These are phyloP conservation scores for Paecilomyces sp. DNA, from an alignment of 2,329 filamentous ascomycete genomes.

Conservation along the genomic window DNA sequence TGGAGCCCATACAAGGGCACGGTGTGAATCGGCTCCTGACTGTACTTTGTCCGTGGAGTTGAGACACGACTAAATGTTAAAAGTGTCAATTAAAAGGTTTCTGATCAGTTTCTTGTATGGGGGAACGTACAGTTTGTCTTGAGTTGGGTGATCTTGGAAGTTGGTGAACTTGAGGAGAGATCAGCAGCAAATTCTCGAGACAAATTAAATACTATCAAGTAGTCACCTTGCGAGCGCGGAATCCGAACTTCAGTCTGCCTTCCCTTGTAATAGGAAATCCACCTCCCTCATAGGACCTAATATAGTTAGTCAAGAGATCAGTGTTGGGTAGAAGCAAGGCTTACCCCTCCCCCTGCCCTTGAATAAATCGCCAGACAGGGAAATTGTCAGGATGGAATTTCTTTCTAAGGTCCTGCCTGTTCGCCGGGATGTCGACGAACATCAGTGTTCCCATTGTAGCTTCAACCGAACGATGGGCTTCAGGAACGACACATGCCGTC, in stretches of 20 bases:
- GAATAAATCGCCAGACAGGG: constrained; percentile 16
- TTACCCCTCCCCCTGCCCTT: no score
- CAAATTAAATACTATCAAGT: no score
- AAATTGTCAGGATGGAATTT: constrained; percentile 27
- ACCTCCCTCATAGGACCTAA: constrained; percentile 13
- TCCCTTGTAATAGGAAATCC: constrained; percentile 16
- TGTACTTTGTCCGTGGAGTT: constrained; percentile 16
- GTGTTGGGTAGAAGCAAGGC: no score
- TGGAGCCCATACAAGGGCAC: no score
- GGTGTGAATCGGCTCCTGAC: no score
- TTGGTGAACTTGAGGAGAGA: no score
- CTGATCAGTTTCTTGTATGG: no score
- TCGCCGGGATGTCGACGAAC: constrained; percentile 16
- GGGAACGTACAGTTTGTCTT: no score
- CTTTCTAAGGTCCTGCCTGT: constrained; percentile 23
- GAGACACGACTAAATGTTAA: constrained; percentile 8
- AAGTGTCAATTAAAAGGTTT: no score
- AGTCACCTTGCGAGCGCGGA: constrained; percentile 4
- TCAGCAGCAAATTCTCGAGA: no score
- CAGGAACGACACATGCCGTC: constrained; percentile 21
- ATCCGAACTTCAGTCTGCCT: constrained; percentile 18
- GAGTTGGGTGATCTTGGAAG: no score
- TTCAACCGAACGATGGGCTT: constrained; percentile 23
- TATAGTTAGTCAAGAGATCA: no score
- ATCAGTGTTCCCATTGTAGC: constrained; percentile 32